Base-by-base conservation (phyloP, 148 eudicot species). In the Mesembryanthemum crystallinum region DNA sequence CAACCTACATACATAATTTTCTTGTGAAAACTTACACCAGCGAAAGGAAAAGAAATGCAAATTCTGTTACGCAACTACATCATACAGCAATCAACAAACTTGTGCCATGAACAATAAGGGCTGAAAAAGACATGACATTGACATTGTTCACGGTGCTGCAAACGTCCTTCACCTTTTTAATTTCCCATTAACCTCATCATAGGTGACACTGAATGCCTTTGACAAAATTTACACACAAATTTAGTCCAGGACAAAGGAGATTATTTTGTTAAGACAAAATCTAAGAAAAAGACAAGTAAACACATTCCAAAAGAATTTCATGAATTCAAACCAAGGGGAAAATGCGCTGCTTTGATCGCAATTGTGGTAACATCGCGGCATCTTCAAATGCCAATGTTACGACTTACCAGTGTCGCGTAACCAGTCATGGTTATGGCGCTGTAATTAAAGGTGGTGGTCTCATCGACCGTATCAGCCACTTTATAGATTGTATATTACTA, bases 1-100 rank as follows among this genome's bases (percentile, higher is more conserved):
- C 25, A 45, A 51, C 17, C 17, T 5, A 28, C 0, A 49, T 32
- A 35, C 47, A 18, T 45, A 68, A 12, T 33, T 23, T 58, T 57
- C 17, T 42, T 24, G 57, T 20, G 29, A 76, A 60, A 59, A 60
- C 33, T 64, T 59, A 27, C 61, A 60, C 63, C 59, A 60, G 30
- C 23, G 3, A 61, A 70, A 24, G 39, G 13, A 6, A 7, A 71
- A 29, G 39, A 17, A 23, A 70, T 9, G 43, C 51, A 28, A 72
- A 51, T 14, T 59, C 67, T 29, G 15, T 30, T 45, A 47, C 32
- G 32, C 30, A 51, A 37, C 70, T 20, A 42, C n/a, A 47, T 18
- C 68, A 45, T 17, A 54, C 57, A 37, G 15, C 58, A 23, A 64
- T 33, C 27, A n/a, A 60, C 58, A 60, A 33, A 51, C 21, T 17